Evolutionary conservation across 2,329 filamentous ascomycete genomes (phyloP).

Genomic region (Furcasterigmium furcatum): DNA sequence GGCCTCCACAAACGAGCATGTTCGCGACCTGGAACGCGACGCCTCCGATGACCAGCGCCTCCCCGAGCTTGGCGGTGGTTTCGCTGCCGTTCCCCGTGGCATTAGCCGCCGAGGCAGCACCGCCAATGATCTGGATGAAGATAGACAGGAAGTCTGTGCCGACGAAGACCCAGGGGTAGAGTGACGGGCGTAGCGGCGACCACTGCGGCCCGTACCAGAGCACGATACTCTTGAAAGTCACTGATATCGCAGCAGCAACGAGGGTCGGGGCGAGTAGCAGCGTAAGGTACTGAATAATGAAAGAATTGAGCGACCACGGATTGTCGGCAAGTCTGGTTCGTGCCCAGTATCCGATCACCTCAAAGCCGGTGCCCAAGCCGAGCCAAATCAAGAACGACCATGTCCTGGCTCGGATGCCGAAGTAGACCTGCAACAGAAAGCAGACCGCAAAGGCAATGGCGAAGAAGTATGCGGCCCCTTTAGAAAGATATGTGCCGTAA

Average conservation of each 20-base stretch:
- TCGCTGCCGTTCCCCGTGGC: neutral
- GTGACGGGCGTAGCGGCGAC: slow-evolving; percentile 33
- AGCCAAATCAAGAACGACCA: slow-evolving; percentile 5
- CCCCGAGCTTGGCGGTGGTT: slow-evolving; percentile 8
- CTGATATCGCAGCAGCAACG: slow-evolving; percentile 40
- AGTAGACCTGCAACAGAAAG: neutral
- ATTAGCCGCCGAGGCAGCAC: slow-evolving; percentile 6
- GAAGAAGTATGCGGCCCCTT: neutral
- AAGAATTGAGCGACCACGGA: slow-evolving; percentile 33
- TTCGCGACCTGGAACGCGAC: slow-evolving; percentile 21
- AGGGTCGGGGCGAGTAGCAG: slow-evolving; percentile 39
- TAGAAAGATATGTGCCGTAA: slow-evolving; percentile 1
- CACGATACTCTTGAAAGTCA: slow-evolving; percentile 42
- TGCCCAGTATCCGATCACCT: neutral
- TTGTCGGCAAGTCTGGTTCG: slow-evolving; percentile 18
- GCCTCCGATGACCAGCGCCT: slow-evolving; percentile 16
- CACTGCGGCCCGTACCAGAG: slow-evolving; percentile 35
- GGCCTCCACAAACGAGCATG: slow-evolving; percentile 16
- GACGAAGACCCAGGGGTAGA: slow-evolving; percentile 49
- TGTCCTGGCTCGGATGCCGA: slow-evolving; percentile 1
- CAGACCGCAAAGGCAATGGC: neutral
- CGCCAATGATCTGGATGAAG: slow-evolving; percentile 17
- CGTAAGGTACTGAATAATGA: slow-evolving; percentile 36
- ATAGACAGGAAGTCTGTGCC: slow-evolving; percentile 40
- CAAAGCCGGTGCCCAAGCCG: slow-evolving; percentile 1